Evolutionary conservation across 108 stramenopile species (phyloP).

Genomic region (Pseudonitzschia multistriata): DNA sequence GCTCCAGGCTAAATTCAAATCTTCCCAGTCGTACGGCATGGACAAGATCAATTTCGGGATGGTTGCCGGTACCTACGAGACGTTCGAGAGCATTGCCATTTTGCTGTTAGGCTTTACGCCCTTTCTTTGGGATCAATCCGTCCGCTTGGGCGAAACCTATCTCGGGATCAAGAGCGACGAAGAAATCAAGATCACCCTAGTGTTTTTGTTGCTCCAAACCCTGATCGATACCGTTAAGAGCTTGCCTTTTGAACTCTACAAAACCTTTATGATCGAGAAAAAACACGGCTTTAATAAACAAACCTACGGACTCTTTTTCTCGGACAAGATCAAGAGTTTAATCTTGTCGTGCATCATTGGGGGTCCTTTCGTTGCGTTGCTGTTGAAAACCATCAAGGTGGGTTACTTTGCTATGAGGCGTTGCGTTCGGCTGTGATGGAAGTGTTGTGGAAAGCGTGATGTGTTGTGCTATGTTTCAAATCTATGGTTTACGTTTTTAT

Average conservation of each 20-base stretch:
- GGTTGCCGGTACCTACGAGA: constrained; percentile 67
- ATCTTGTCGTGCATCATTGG: constrained; percentile 80
- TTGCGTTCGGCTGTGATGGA: not conserved
- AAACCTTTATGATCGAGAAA: constrained; percentile 92
- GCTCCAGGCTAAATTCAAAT: constrained; percentile 78
- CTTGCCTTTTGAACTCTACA: constrained; percentile 86
- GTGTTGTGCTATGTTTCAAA: not conserved
- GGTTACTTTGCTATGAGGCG: not conserved
- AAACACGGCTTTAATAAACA: constrained; percentile 98
- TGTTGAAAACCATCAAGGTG: constrained; percentile 83
- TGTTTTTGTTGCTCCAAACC: constrained; percentile 76
- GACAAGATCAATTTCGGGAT: constrained; percentile 91
- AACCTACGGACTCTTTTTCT: constrained; percentile 83
- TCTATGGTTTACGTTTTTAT: too few relatives aligned
- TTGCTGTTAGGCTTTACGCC: constrained; percentile 77
- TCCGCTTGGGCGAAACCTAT: constrained; percentile 28
- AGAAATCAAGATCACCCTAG: constrained; percentile 82
- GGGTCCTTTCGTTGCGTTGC: constrained; percentile 80
- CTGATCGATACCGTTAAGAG: constrained; percentile 75
- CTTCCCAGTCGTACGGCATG: constrained; percentile 82
- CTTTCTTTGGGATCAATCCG: constrained; percentile 77
- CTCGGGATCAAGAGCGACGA: constrained; percentile 56
- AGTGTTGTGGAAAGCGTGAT: not conserved
- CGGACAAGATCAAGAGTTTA: constrained; percentile 91
- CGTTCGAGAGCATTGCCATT: constrained; percentile 66